phyloP scores from a whole-genome alignment of 352 stramenopile species.

The Peronospora farinosa region DNA sequence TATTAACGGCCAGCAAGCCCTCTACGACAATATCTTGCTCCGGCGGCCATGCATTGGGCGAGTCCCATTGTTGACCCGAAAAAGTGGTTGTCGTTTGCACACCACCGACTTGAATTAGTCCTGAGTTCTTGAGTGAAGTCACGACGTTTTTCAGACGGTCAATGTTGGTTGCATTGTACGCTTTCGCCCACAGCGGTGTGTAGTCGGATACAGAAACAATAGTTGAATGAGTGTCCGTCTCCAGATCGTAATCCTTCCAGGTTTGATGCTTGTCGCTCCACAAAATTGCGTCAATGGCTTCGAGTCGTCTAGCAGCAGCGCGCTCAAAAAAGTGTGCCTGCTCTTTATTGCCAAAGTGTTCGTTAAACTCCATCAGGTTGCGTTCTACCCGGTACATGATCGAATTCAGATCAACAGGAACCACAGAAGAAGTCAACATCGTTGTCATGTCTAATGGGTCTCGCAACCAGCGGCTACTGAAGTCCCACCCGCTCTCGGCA shows the following conservation, averaged over 20 bases:
- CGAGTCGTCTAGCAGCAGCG: slow-evolving; percentile 32
- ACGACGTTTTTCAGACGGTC: slow-evolving; percentile 45
- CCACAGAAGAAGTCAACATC: slow-evolving; percentile 57
- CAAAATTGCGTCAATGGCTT: slow-evolving; percentile 64
- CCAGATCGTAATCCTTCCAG: slow-evolving; percentile 76
- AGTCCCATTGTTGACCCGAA: slow-evolving; percentile 84
- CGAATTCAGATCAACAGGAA: slow-evolving; percentile 83
- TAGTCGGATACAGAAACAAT: slow-evolving; percentile 66
- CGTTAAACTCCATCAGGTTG: slow-evolving; percentile 66
- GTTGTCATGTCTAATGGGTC: slow-evolving; percentile 58
- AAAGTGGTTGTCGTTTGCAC: slow-evolving; percentile 61
- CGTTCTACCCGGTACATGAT: slow-evolving; percentile 76
- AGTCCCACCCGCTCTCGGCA: slow-evolving; percentile 88
- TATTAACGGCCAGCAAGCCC: slow-evolving; percentile 57
- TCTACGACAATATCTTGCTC: slow-evolving; percentile 79
- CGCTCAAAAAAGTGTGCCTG: slow-evolving; percentile 41
- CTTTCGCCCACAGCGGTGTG: slow-evolving; percentile 69
- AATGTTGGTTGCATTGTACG: slow-evolving; percentile 43
- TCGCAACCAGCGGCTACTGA: slow-evolving; percentile 80
- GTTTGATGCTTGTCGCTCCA: slow-evolving; percentile 48
- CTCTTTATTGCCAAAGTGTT: slow-evolving; percentile 35
- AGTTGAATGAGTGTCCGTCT: slow-evolving; percentile 36
- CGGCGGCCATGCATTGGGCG: slow-evolving; percentile 81
- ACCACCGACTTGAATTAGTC: slow-evolving; percentile 56
- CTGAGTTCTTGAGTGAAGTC: slow-evolving; percentile 42